Percentiles rank a stretch among this genome's conserved stretches.
Evolutionary conservation across 2,329 filamentous ascomycete species (phyloP).

Genomic region (Dactylellina drechsleri): DNA sequence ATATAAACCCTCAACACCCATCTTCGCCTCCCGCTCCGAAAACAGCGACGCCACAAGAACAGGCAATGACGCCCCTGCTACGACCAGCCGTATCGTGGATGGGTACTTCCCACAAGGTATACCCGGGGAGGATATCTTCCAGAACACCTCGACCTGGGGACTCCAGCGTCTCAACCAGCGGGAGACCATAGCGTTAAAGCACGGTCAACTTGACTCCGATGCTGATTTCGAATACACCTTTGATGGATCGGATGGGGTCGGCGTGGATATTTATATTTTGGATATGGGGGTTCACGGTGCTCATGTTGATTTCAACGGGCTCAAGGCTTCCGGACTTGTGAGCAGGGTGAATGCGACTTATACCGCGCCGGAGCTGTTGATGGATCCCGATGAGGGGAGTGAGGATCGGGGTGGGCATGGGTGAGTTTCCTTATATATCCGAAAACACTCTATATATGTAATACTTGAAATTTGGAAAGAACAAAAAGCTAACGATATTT

Average conservation of each 20-base stretch:
- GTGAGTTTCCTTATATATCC: slow-evolving; percentile 63
- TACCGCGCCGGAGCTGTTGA: slow-evolving; percentile 58
- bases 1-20: slow-evolving; percentile 14
- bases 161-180: slow-evolving; percentile 59
- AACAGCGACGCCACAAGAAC: not conserved
- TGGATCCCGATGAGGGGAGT: slow-evolving; percentile 62
- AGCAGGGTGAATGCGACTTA: not conserved
- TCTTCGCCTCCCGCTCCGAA: not conserved
- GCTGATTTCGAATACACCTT: slow-evolving; percentile 60
- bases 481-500: not conserved
- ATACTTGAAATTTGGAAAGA: not conserved
- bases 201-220: slow-evolving; percentile 15
- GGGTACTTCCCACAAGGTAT: not conserved
- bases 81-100: not conserved
- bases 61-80: no score
- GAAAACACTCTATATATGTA: not conserved
- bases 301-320: slow-evolving; percentile 58
- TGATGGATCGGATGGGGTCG: slow-evolving; percentile 60
- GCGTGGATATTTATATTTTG: slow-evolving; percentile 65
- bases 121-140: not conserved
- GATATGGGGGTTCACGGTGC: slow-evolving; percentile 63
- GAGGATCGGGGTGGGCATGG: slow-evolving; percentile 66
- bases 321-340: slow-evolving; percentile 54
- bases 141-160: slow-evolving; percentile 57
- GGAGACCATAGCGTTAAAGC: slow-evolving; percentile 56